Percentiles rank a stretch among this genome's conserved stretches.
Conservation (phyloP, 176 grass and related monocot species). For the Dendrocalamus sinicus region DNA sequence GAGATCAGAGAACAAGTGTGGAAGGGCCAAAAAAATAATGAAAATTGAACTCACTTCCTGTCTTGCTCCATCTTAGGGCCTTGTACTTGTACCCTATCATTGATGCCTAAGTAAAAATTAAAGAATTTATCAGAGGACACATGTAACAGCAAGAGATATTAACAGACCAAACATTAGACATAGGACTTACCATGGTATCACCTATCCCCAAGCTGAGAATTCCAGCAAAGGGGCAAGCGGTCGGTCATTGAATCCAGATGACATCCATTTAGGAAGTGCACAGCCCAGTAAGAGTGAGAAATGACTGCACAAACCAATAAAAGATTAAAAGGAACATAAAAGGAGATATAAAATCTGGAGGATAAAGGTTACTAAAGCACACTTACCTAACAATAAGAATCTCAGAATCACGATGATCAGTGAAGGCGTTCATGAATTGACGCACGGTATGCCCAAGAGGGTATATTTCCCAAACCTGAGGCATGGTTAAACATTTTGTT, state of each 20-base stretch:
- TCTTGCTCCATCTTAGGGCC: slow-evolving; percentile 94
- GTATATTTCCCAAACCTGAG: slow-evolving; percentile 85
- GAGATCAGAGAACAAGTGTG: slow-evolving; percentile 21
- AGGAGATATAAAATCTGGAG: slow-evolving; percentile 17
- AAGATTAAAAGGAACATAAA: slow-evolving; percentile 10
- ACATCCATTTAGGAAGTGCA: slow-evolving; percentile 98
- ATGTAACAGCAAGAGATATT: neutral
- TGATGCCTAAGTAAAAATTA: slow-evolving; percentile 71
- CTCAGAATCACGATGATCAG: slow-evolving; percentile 97
- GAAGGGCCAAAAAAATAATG: neutral
- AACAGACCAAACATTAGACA: slow-evolving; percentile 4
- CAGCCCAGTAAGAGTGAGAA: slow-evolving; percentile 94
- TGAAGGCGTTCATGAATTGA: slow-evolving; percentile 99
- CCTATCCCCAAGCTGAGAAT: slow-evolving; percentile 99
- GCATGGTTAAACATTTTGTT: slow-evolving; percentile 34
- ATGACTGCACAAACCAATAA: slow-evolving; percentile 61
- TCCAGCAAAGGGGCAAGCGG: slow-evolving; percentile 88
- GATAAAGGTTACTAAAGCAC: slow-evolving; percentile 17
- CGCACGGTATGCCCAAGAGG: slow-evolving; percentile 76
- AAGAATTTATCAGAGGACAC: neutral
- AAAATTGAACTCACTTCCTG: slow-evolving; percentile 71
- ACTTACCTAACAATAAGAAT: slow-evolving; percentile 87
- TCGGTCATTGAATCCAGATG: slow-evolving; percentile 81
- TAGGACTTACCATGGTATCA: slow-evolving; percentile 82
- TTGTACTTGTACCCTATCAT: slow-evolving; percentile 96